Base-by-base conservation (phyloP, 139 green algal genomes). In the Edaphochlamys debaryana region DNA sequence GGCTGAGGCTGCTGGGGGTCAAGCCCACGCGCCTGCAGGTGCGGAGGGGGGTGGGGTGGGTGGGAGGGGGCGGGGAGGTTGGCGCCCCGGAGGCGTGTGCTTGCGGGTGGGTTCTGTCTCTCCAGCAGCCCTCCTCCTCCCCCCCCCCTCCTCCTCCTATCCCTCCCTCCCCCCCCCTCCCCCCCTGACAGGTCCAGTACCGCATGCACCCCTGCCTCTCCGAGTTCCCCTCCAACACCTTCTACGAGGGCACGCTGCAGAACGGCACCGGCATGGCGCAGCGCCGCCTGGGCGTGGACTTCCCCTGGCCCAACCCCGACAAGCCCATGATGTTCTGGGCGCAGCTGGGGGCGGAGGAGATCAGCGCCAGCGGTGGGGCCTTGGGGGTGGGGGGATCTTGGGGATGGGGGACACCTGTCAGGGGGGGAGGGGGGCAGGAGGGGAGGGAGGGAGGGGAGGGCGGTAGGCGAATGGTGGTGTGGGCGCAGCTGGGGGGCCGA, bases 161-260 rank as follows among this genome's bases (percentile, higher is more conserved):
- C n/a, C n/a, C n/a, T n/a, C 62, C 62, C 11, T 41, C 67, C 48
- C 56, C n/a, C 70, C 41, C 63, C 76, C 60, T 34, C 23, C 32
- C 29, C 62, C 45, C 37, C 5, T 37, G 80, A n/a, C 80, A 91
- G 87, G 94, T 98, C 36, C 96, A 99, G 88, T 99, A 99, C 89
- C 94, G 97, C 87, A 99, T 99, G 97, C 97, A 99, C 91, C 97
- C 97, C 40, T 95, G 90, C 79, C 89, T 99, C 40, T 97, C 91
- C 48, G 94, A 98, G 87, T 99, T 99, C 90, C 97, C 97, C 37
- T 96, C 89, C 76, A 97, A 99, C 92, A 96, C 86, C 5, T 99
- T 99, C 82, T 99, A 99, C 77, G 97, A 99, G 92, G 97, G 97
- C 67, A 96, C 92, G 25, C 96, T 99, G 68, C 96, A 98, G 90